These are phyloP conservation scores for Diaporthe australafricana DNA, from an alignment of 2,329 filamentous ascomycete genomes.

Conservation along the genomic window DNA sequence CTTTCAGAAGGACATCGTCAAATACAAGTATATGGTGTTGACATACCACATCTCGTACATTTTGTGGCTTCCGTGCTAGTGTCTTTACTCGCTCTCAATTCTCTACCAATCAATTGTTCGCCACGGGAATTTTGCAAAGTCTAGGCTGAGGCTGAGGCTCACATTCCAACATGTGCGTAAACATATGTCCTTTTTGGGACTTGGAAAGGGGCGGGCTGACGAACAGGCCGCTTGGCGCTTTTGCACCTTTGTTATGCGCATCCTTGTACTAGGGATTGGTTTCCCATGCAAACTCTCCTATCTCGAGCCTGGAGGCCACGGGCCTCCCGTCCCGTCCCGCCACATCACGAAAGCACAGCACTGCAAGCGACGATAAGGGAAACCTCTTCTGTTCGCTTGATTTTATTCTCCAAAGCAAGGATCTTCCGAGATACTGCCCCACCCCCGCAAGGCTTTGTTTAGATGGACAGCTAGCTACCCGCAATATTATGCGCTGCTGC, in stretches of 20 bases:
- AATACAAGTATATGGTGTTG: neutral
- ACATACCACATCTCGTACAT: neutral
- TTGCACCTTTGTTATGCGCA: neutral
- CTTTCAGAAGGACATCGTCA: neutral
- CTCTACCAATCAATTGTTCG: neutral
- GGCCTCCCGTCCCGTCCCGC: constrained; percentile 5
- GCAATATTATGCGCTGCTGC: neutral
- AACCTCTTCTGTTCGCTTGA: neutral
- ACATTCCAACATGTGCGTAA: neutral
- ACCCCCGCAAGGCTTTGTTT: neutral
- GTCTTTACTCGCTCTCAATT: neutral
- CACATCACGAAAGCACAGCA: neutral
- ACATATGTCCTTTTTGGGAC: neutral
- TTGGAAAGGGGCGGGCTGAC: neutral
- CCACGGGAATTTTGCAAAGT: neutral
- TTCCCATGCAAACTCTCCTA: neutral
- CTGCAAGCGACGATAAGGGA: neutral
- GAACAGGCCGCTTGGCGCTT: constrained; percentile 3
- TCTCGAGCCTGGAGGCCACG: neutral
- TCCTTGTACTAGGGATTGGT: neutral
- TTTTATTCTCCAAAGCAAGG: neutral
- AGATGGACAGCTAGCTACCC: neutral
- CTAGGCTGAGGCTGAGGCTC: neutral
- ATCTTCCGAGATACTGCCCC: neutral
- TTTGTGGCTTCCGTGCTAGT: neutral